phyloP scores from a whole-genome alignment of 2,329 filamentous ascomycete species.

The Aspergillus carbonarius region DNA sequence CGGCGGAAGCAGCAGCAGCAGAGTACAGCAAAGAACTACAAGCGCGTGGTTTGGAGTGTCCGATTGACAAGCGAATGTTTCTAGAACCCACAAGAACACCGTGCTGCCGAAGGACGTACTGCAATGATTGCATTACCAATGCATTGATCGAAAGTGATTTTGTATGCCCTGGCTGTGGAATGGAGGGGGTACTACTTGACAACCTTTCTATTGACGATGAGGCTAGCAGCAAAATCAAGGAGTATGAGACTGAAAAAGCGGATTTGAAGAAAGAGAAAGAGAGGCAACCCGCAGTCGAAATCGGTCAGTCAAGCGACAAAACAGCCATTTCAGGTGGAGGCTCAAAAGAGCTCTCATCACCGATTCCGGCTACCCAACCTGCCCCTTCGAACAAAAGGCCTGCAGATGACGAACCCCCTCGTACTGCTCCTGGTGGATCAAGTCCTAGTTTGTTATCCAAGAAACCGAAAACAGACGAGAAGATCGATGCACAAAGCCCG shows the following conservation, averaged over 20 bases:
- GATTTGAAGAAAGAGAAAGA: constrained; percentile 46
- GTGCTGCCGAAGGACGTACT: constrained; percentile 97
- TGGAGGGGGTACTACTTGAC: constrained; percentile 89
- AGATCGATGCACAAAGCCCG: constrained; percentile 7
- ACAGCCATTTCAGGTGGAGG: constrained; percentile 15
- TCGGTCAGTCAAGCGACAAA: constrained; percentile 21
- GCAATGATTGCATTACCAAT: constrained; percentile 99
- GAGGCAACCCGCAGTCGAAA: constrained; percentile 32
- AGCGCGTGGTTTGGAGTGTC: constrained; percentile 85
- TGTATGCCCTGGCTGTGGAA: constrained; percentile 86
- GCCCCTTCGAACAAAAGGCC: constrained; percentile 71
- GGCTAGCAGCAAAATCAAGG: constrained; percentile 72
- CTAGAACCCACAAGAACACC: constrained; percentile 98
- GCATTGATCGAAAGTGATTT: constrained; percentile 98
- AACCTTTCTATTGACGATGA: constrained; percentile 83
- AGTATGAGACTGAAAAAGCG: constrained; percentile 61
- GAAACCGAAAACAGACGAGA: constrained; percentile 47
- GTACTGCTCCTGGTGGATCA: constrained; percentile 51
- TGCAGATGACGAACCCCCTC: constrained; percentile 66
- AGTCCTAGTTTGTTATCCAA: constrained; percentile 36
- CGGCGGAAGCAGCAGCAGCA: constrained; percentile 73
- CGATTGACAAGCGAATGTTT: constrained; percentile 97
- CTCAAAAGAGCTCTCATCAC: constrained; percentile 24
- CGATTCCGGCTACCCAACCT: constrained; percentile 33
- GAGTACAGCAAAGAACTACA: constrained; percentile 82